These are phyloP conservation scores for Plasmodium blacklocki DNA, from an alignment of 169 alveolate species.

Conservation along the genomic window DNA sequence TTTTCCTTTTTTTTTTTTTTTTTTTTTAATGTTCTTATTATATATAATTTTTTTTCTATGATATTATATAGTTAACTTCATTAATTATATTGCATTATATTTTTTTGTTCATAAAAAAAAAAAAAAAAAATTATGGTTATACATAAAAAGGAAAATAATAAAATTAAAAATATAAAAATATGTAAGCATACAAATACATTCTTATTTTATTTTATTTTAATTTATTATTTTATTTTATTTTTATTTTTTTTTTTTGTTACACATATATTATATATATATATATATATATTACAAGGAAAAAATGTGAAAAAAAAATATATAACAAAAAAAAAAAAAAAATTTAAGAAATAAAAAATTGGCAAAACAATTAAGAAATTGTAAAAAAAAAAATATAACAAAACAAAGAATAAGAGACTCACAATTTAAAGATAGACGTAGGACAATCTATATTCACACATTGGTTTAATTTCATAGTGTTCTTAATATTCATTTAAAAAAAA, in stretches of 20 bases:
- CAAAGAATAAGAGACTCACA: too few relatives aligned
- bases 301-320: slow-evolving; percentile 5
- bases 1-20: too few relatives aligned
- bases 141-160: slow-evolving; percentile 3
- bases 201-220: neutral
- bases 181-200: neutral
- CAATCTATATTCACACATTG: too few relatives aligned
- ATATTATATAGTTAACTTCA: neutral
- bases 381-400: too few relatives aligned
- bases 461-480: too few relatives aligned
- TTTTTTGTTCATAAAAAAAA: neutral
- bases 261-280: neutral
- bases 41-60: neutral
- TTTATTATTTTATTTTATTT: neutral
- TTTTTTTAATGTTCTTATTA: neutral
- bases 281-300: neutral
- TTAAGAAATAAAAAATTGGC: slow-evolving; percentile 1
- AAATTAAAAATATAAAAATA: too few relatives aligned
- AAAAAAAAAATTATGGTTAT: neutral
- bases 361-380: too few relatives aligned
- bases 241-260: too few relatives aligned
- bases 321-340: neutral
- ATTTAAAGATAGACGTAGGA: too few relatives aligned
- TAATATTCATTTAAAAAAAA: too few relatives aligned
- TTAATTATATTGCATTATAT: neutral